Evolutionary conservation across 768 basidiomycete genomes (phyloP), one percentile per base, ranked within the genome.

Genomic region (Daedaleopsis nitida): DNA sequence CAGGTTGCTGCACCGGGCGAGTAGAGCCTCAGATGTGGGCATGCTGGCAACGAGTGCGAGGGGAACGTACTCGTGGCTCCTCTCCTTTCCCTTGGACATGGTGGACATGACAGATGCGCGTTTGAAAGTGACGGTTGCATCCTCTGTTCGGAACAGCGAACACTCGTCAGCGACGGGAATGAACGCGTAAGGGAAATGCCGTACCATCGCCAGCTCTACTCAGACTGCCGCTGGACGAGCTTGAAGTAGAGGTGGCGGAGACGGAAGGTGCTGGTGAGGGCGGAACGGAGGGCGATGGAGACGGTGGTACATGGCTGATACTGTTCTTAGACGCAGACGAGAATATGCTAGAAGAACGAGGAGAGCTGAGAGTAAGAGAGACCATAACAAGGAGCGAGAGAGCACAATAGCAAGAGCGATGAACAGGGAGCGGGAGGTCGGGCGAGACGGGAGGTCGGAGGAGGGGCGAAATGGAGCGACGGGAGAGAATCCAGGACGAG

Each of bases 41-140:
- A 62, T 48, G 54, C 62, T 67, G 66, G 66, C 55, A 59, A 64
- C 39, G 17, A 13, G 11, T 42, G 70, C 65, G 61, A 70, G 44
- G 70, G 58, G 51, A 67, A 84, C 89, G 73, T 72, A 91, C 89
- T 91, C 89, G 65, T 83, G 80, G 69, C 85, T 86, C 73, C 77
- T 86, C 72, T 77, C 81, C 69, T 81, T 86, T 57, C 81, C 82
- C 50, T 76, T 75, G 65, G 70, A 78, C 68, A 76, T 80, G 55
- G 78, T 72, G 58, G 82, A 69, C 14, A 80, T 80, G 55, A 78
- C 72, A 58, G 82, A 69, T 16, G 79, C 65, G 55, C 76, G 81
- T 66, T 78, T 83, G 55, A 78, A 74, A 47, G 86, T 92, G 68
- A 92, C 84, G 17, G 91, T 92, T 66, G 80, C 73, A 73, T 92